Base-by-base conservation (phyloP, 164 flowering plant genomes). In the Vitis rupestris region DNA sequence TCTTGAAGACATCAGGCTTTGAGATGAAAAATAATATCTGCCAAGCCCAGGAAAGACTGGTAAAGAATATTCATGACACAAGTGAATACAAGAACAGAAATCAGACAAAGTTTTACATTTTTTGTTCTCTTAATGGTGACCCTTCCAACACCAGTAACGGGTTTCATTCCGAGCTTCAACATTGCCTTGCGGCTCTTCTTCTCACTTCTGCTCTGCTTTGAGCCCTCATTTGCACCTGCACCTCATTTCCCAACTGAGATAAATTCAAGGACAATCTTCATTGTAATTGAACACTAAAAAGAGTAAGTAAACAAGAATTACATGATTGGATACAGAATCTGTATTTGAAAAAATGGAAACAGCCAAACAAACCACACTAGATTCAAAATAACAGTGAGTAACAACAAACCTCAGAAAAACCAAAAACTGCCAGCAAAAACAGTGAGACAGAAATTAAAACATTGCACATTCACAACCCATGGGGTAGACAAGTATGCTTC, bases 201-300 rank as follows among this genome's bases (percentile, higher is more conserved):
- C 83, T 92, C 98, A 70, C 97, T 93, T 78, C 98, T 79, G 83
- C 98, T 93, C 79, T 90, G 98, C 82, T 90, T 93, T 13, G 90
- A 85, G 74, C 83, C 69, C 44, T 82, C 96, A 72, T 65, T 81
- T 11, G 71, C 79, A 48, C 84, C 98, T 78, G 81, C 82, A 76
- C 50, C 72, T 50, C 50, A 76, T 60, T 74, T 65, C 52, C 77
- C 70, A 73, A 44, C 44, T 11, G 66, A 64, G 16, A 65, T n/a
- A 61, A 15, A 16, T 55, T 31, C 16, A 69, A 23, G 66, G 23
- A 64, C 17, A 48, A 31, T 31, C n/a, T 10, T 2, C 31, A 66
- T 16, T 48, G 17, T 37, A 47, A 4, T 17, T 51, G 68, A 17
- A 69, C 29, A 64, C 1, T 12, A 27, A 65, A 29, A 1, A 65